Evolutionary conservation across 768 basidiomycete genomes (phyloP).

Genomic region (Rhodotorula diobovata): DNA sequence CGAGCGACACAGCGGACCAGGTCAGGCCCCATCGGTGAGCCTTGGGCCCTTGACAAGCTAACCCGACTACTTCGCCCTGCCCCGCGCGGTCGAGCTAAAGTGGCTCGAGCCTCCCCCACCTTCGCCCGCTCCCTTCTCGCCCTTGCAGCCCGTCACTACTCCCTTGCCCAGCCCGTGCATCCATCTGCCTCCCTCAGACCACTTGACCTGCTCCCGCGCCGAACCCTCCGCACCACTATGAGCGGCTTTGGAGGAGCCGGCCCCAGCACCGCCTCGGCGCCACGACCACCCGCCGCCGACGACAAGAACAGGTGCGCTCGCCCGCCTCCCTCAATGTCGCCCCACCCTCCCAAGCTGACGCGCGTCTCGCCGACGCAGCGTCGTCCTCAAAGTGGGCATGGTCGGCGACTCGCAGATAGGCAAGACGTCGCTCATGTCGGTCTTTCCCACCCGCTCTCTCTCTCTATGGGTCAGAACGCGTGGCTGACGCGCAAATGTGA

Average conservation of each 20-base stretch:
- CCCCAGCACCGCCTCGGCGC: background rate
- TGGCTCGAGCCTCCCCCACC: too few relatives aligned
- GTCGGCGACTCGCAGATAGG: constrained; percentile 99
- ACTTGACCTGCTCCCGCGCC: background rate
- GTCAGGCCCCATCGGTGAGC: too few relatives aligned
- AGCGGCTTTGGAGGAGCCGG: background rate
- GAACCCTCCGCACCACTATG: background rate
- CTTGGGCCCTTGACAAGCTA: too few relatives aligned
- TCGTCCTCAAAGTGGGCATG: constrained; percentile 75
- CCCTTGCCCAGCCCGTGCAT: too few relatives aligned
- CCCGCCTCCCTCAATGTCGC: too few relatives aligned
- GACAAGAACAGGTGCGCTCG: constrained; percentile 29
- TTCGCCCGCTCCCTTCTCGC: too few relatives aligned
- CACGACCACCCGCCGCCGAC: background rate
- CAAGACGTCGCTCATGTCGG: constrained; percentile 91
- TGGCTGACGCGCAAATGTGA: background rate
- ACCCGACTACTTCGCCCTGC: too few relatives aligned
- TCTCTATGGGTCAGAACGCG: background rate
- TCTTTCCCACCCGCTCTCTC: background rate
- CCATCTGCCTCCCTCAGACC: background rate
- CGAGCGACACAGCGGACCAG: too few relatives aligned
- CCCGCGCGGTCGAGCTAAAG: too few relatives aligned
- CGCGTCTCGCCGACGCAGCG: background rate
- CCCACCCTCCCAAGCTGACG: background rate
- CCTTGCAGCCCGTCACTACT: too few relatives aligned